Conservation (phyloP, 306 rosid species). For the Cotoneaster glaucophyllus region DNA sequence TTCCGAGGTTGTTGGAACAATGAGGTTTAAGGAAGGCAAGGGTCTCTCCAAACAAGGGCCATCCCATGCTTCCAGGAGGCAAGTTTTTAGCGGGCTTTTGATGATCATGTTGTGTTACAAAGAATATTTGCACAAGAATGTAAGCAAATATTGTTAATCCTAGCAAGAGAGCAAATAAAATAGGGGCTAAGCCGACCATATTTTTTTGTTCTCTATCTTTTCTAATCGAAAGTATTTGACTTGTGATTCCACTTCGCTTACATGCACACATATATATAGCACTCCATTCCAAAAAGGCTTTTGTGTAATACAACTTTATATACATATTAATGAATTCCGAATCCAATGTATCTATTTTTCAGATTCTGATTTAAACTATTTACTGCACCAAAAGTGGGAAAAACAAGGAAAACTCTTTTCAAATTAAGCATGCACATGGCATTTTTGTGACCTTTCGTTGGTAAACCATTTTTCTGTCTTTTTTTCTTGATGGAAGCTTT, state of each 20-base stretch:
- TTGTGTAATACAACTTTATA: not conserved
- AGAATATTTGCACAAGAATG: conserved; percentile 26
- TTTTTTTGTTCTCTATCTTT: not conserved
- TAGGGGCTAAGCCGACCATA: conserved; percentile 23
- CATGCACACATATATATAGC: not conserved
- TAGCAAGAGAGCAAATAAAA: conserved; percentile 20
- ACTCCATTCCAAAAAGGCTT: not conserved
- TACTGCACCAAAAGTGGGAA: not conserved
- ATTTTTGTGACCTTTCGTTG: not conserved
- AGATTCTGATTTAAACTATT: conserved; percentile 2
- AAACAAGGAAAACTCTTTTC: not conserved
- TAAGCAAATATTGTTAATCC: conserved; percentile 21
- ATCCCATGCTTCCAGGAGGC: conserved; percentile 69
- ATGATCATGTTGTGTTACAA: not conserved
- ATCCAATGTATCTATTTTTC: not conserved
- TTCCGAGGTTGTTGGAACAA: conserved; percentile 50
- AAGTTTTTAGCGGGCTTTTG: conserved; percentile 12
- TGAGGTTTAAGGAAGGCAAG: conserved; percentile 66
- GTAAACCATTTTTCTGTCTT: not conserved
- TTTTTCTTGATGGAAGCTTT: not conserved
- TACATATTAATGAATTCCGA: not conserved
- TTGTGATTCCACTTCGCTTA: not conserved
- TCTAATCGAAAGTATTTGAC: not conserved
- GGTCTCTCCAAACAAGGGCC: conserved; percentile 62
- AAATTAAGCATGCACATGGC: not conserved